A percentile compares a stretch with the other conserved stretches of the same genome.
Evolutionary conservation across 129 eudicot genomes (phyloP).

Genomic region (Arctium lappa): DNA sequence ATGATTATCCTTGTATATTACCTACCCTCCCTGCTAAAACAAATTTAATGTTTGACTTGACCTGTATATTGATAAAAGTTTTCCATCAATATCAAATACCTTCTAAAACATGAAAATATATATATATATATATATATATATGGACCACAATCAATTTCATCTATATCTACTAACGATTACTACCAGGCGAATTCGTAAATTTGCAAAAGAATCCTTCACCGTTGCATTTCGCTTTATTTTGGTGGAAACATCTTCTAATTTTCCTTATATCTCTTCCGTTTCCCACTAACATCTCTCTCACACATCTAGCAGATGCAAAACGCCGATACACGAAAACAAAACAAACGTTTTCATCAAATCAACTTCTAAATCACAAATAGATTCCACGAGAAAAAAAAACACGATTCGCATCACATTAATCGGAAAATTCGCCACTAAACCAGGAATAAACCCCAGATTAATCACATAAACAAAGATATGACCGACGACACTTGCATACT

Average conservation of each 20-base stretch:
- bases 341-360: neutral
- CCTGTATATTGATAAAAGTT: neutral
- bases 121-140: no score
- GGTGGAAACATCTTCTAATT: neutral
- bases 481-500: neutral
- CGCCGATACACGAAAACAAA: neutral
- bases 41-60: neutral
- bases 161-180: neutral
- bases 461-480: neutral
- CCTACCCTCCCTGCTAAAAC: neutral
- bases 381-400: neutral
- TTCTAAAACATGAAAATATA: neutral
- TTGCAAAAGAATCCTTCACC: neutral
- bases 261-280: neutral
- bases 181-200: neutral
- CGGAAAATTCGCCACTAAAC: neutral
- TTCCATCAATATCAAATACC: neutral
- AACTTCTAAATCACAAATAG: neutral
- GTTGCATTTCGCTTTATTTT: neutral
- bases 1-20: neutral
- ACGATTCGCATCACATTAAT: slow-evolving; percentile 9
- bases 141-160: neutral
- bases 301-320: slow-evolving; percentile 1
- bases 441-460: slow-evolving; percentile 18
- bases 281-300: neutral